Base-by-base conservation (phyloP, 2,329 filamentous ascomycete species). In the Fonsecaea erecta region DNA sequence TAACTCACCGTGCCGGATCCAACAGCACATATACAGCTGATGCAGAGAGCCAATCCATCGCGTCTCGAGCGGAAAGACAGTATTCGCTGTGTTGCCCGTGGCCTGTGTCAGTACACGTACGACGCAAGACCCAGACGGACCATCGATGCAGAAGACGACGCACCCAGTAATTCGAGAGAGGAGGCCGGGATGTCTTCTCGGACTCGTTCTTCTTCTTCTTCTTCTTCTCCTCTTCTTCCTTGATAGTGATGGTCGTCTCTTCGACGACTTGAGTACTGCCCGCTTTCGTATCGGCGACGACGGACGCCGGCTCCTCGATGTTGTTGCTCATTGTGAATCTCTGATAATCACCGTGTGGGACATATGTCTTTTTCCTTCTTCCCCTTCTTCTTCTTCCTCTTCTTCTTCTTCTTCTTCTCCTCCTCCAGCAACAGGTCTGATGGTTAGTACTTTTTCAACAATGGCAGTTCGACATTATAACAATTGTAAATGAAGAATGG, bases 141-240 rank as follows among this genome's bases (percentile, higher is more conserved):
- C n/a, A n/a, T 30, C 28, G 8, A 30, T 3, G 3, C 28, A 30
- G 28, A 30, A 8, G 8, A 30, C 70, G 18, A 30, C 70, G 18
- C 52, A 73, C 72, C 71, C 69, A 72, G 62, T 71, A 72, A 46
- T 73, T 73, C 53, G 51, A 66, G 32, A 73, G 46, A 9, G 70
- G 67, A n/a, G 71, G 64, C 28, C 64, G 70, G 46, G 68, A 59
- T 34, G 32, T 46, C 46, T 70, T 63, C 35, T 65, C 57, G 30
- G 69, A 56, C 32, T n/a, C n/a, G n/a, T n/a, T n/a, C n/a, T n/a
- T n/a, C n/a, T n/a, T n/a, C n/a, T n/a, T n/a, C n/a, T n/a, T n/a
- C n/a, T n/a, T n/a, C n/a, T n/a, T n/a, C n/a, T 65, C 60, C 51
- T 63, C 43, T 26, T 62, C 54, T 21, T 64, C 62, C 35, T 64